Evolutionary conservation across 2,329 filamentous ascomycete genomes (phyloP), one percentile per base, ranked within the genome.

Genomic region (Microthyrium microscopicum): DNA sequence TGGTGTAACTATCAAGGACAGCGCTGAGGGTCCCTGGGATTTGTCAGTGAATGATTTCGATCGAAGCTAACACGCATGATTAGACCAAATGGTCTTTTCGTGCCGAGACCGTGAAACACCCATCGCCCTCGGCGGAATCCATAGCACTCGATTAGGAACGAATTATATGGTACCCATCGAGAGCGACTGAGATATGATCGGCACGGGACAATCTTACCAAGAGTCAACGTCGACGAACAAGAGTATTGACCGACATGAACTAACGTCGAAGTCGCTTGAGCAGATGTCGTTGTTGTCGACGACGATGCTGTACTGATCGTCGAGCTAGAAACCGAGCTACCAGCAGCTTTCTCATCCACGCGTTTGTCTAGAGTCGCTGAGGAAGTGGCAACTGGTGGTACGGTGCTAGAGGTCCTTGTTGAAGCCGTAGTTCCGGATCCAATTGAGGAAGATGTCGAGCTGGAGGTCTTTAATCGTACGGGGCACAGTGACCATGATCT

Each of bases 401-500:
- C 11, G 13, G 22, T 25, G 9, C 9, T 9, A 25, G 22, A 25
- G 9, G 9, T 12, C 9, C 22, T 25, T 22, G 34, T 20, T 12
- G 27, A 20, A 17, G 26, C 5, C 2, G 34, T 31, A n/a, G 31
- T 25, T 29, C 26, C 13, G 24, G 15, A 35, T 29, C 17, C 20
- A 17, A 19, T 20, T 13, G 26, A 20, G 33, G 26, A 22, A 37
- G 20, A 29, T 34, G 29, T 3, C n/a, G n/a, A n/a, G n/a, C n/a
- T n/a, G n/a, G n/a, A n/a, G n/a, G n/a, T n/a, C n/a, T n/a, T n/a
- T n/a, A n/a, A n/a, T n/a, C n/a, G n/a, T n/a, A 67, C 67, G 0
- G 73, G 73, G 46, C 73, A 78, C 13, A 77, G 58, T 31, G 58
- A 67, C 69, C 73, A 77, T 26, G 57, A 46, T 20, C 51, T 51